Evolutionary conservation across 1,284 basidiomycete species (phyloP).

Genomic region (Ustilago nuda): DNA sequence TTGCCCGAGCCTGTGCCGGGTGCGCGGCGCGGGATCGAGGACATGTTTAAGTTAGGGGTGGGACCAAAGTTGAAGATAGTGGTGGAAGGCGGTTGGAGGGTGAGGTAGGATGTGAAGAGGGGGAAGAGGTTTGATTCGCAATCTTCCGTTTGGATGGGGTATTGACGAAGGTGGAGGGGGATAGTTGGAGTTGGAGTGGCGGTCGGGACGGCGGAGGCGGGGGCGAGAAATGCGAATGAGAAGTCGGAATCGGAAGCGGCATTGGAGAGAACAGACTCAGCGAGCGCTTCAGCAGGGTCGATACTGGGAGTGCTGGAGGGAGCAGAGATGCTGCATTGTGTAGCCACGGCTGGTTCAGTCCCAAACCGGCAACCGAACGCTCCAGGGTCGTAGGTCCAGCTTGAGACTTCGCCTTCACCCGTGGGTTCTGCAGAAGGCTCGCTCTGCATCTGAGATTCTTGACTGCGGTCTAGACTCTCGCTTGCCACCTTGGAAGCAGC

Average conservation of each 20-base stretch:
- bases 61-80: conserved; percentile 43
- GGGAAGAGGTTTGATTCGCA: conserved; percentile 35
- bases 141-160: not conserved
- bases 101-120: conserved; percentile 43
- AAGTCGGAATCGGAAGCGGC: not conserved
- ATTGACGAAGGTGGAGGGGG: conserved; percentile 13
- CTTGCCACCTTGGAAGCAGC: conserved; percentile 28
- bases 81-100: conserved; percentile 22
- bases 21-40: conserved; percentile 19
- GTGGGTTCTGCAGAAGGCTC: conserved; percentile 3
- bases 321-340: conserved; percentile 30
- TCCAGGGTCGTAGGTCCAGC: conserved; percentile 43
- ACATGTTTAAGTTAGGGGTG: conserved; percentile 37
- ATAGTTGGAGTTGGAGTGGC: conserved; percentile 20
- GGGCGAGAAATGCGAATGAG: conserved; percentile 14
- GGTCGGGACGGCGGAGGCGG: conserved; percentile 1
- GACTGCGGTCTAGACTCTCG: conserved; percentile 12
- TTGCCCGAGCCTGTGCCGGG: conserved; percentile 34
- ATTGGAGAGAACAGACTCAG: not conserved
- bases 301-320: conserved; percentile 8
- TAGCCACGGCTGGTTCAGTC: conserved; percentile 19
- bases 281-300: not conserved
- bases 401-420: conserved; percentile 5
- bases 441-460: conserved; percentile 18
- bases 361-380: conserved; percentile 39